These are phyloP conservation scores for Arachis monticola DNA, from an alignment of 331 rosid species.

Conservation along the genomic window DNA sequence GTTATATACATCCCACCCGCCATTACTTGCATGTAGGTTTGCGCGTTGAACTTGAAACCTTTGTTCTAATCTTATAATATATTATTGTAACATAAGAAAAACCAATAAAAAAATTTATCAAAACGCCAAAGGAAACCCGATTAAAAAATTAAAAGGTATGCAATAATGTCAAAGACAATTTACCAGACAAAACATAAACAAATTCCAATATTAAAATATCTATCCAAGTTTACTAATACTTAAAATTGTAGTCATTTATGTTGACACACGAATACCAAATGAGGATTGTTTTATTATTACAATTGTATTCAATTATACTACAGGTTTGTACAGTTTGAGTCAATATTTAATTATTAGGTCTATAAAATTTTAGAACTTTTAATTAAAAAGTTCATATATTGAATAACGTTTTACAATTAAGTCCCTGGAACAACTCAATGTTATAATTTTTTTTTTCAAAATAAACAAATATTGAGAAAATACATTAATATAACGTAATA, in stretches of 20 bases:
- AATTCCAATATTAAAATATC: slow-evolving; percentile 30
- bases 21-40: neutral
- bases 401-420: no score
- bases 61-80: slow-evolving; percentile 13
- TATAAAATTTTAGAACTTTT: no score
- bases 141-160: slow-evolving; percentile 19
- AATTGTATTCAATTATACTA: neutral
- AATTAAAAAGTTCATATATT: no score
- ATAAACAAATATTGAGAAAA: no score
- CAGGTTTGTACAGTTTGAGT: no score
- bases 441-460: no score
- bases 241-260: slow-evolving; percentile 1
- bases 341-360: no score
- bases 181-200: slow-evolving; percentile 24
- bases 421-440: neutral
- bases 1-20: neutral
- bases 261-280: slow-evolving; percentile 28
- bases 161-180: slow-evolving; percentile 44
- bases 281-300: slow-evolving; percentile 16
- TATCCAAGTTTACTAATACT: neutral
- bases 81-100: neutral
- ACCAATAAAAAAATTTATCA: neutral
- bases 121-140: slow-evolving; percentile 7
- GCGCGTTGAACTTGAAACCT: slow-evolving; percentile 21
- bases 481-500: no score